phyloP scores from a whole-genome alignment of 371 early-diverging fungal species.

The Lichtheimia ornata region DNA sequence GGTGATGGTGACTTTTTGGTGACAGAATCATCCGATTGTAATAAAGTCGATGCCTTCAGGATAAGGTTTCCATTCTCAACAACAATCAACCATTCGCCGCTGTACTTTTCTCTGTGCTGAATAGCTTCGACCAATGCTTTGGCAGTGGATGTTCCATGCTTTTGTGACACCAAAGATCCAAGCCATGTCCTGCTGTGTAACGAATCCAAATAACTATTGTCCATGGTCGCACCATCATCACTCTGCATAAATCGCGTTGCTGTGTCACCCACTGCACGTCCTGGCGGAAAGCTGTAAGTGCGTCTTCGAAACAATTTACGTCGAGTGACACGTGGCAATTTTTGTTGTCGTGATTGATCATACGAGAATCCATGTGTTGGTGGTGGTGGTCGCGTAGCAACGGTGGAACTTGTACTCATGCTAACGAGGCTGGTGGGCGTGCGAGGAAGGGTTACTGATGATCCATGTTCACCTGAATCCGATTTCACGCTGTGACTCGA shows the following conservation, averaged over 20 bases:
- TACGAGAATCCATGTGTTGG: constrained; percentile 6
- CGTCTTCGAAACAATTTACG: constrained; percentile 31
- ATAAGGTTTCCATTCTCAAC: constrained; percentile 22
- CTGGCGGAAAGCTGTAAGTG: constrained; percentile 45
- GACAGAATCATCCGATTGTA: constrained; percentile 16
- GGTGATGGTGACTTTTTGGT: not conserved
- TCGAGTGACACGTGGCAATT: constrained; percentile 11
- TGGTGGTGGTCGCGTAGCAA: constrained; percentile 1
- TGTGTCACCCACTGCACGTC: constrained; percentile 13
- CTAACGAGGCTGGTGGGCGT: not conserved
- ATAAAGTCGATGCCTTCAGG: constrained; percentile 30
- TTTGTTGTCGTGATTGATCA: too few species aligned
- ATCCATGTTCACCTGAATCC: not conserved
- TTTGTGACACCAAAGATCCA: constrained; percentile 33
- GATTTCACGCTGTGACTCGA: constrained; percentile 12
- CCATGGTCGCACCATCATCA: constrained; percentile 11
- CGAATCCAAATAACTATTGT: constrained; percentile 18
- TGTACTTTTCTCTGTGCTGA: constrained; percentile 17
- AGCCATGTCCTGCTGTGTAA: constrained; percentile 35
- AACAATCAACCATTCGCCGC: constrained; percentile 19
- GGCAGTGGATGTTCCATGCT: constrained; percentile 28
- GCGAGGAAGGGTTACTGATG: not conserved
- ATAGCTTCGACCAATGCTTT: constrained; percentile 29
- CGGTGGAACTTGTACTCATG: not conserved
- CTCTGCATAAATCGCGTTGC: not conserved